Base-by-base conservation (phyloP, 1,284 basidiomycete species). In the Trichosporon sp. region DNA sequence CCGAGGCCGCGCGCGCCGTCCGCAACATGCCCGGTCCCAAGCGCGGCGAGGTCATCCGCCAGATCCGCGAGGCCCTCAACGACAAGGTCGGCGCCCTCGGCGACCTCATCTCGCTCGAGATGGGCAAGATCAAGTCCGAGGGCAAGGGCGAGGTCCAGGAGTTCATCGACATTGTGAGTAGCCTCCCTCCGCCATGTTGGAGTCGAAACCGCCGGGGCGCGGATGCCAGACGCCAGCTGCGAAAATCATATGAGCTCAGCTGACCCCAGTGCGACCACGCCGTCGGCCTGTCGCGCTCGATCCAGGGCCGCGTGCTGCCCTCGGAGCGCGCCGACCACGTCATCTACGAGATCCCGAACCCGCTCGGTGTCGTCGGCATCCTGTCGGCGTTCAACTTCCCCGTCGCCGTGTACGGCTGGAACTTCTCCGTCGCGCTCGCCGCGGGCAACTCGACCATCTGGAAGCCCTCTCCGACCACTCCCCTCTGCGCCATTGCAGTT, bases 311-410 rank as follows among this genome's bases (percentile, higher is more conserved):
- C 51, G 87, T 95, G 13, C 86, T 95, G 68, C 88, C 90, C 35
- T 93, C 91, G 62, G 94, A 96, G 82, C 86, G 94, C 71, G 89
- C 90, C n/a, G 92, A 92, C 18, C 94, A 96, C 79, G 89, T 90
- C 38, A 95, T 96, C 74, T 86, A 93, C 58, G 94, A 97, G 68
- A 79, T 95, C 4, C 91, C 93, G 18, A 97, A 97, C 80, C 95
- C 95, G 13, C 86, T 98, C 3, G 95, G 95, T 18, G 89, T 95
- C 2, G 90, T 97, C n/a, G 94, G 89, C 3, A 91, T 98, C 9
- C 85, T 97, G 66, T 92, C 84, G 0, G 94, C 94, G 0, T 96
- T 96, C 86, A 97, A 97, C 82, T 97, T 97, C 82, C 95, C 95
- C 8, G 91, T 95, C 62, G 80, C 80, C 23, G 80, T 81, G 60